Evolutionary conservation across 176 grass and related monocot species (phyloP).

Genomic region (Oryza glumipatula): DNA sequence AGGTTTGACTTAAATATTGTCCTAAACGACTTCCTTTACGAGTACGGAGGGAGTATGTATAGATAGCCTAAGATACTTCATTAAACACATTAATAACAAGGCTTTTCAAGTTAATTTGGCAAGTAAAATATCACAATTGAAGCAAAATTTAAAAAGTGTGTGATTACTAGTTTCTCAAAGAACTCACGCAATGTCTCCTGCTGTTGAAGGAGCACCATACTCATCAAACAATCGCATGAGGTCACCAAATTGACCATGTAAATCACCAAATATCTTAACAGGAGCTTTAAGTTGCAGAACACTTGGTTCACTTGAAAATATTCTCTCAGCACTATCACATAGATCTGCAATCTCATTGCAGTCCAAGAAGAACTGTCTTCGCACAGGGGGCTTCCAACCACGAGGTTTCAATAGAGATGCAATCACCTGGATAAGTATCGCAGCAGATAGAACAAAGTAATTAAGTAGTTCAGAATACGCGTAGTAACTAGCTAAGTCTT

Average conservation of each 20-base stretch:
- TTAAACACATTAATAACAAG: constrained; percentile 1
- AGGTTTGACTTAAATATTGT: no score
- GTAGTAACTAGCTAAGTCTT: not conserved
- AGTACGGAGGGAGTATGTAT: not conserved
- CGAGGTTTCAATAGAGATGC: constrained; percentile 91
- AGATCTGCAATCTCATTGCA: constrained; percentile 98
- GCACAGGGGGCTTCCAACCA: constrained; percentile 94
- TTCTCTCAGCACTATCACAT: constrained; percentile 91
- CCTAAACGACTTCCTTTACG: no score
- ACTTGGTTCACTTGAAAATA: constrained; percentile 96
- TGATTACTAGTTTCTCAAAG: not conserved
- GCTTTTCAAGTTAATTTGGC: constrained; percentile 12
- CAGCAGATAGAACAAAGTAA: constrained; percentile 32
- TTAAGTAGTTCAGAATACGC: constrained; percentile 12
- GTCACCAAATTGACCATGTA: constrained; percentile 98
- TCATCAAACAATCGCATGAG: constrained; percentile 98
- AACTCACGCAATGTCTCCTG: constrained; percentile 95
- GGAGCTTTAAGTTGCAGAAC: constrained; percentile 94
- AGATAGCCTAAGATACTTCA: constrained; percentile 22
- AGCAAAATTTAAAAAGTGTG: constrained; percentile 3
- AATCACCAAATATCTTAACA: constrained; percentile 97
- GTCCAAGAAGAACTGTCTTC: constrained; percentile 94
- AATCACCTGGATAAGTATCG: constrained; percentile 69
- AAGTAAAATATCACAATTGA: constrained; percentile 18
- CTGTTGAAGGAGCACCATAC: constrained; percentile 97